Evolutionary conservation across 2,329 filamentous ascomycete genomes (phyloP).

Genomic region (Dissoconium aciculare): DNA sequence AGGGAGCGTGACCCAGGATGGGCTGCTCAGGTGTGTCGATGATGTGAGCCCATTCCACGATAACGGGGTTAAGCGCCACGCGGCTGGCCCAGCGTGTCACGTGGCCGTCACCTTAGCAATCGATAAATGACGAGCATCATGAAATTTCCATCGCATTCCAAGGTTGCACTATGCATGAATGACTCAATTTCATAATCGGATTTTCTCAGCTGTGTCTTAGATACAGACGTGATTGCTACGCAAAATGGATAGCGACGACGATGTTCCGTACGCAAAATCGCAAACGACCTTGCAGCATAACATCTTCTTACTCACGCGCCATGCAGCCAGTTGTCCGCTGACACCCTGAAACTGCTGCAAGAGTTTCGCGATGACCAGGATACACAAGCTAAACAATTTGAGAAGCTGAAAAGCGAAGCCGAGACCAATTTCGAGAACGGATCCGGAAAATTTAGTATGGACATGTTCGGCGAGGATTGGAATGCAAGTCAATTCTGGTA

Average conservation of each 20-base stretch:
- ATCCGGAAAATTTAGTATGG: conserved; percentile 41
- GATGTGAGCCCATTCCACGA: too few species aligned
- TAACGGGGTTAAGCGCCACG: too few species aligned
- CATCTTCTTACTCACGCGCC: conserved; percentile 8
- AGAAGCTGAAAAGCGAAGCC: conserved; percentile 48
- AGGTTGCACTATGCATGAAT: too few species aligned
- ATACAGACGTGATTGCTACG: neutral
- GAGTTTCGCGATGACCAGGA: conserved; percentile 63
- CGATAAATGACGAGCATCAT: too few species aligned
- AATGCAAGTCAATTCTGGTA: conserved; percentile 65
- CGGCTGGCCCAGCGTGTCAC: too few species aligned
- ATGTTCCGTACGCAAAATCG: conserved; percentile 11
- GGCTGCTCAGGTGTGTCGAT: too few species aligned
- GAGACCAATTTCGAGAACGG: conserved; percentile 38
- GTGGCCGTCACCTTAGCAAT: too few species aligned
- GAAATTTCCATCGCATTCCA: too few species aligned
- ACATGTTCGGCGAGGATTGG: conserved; percentile 66
- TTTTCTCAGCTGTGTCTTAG: too few species aligned
- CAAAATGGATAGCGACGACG: conserved; percentile 11
- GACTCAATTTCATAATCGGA: too few species aligned
- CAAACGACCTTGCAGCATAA: conserved; percentile 1
- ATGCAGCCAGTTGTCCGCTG: conserved; percentile 46
- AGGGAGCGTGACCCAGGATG: too few species aligned
- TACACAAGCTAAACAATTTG: conserved; percentile 49
- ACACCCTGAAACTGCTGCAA: conserved; percentile 53